Conservation (phyloP, 2,329 filamentous ascomycete genomes). For the Truncatella angustata region DNA sequence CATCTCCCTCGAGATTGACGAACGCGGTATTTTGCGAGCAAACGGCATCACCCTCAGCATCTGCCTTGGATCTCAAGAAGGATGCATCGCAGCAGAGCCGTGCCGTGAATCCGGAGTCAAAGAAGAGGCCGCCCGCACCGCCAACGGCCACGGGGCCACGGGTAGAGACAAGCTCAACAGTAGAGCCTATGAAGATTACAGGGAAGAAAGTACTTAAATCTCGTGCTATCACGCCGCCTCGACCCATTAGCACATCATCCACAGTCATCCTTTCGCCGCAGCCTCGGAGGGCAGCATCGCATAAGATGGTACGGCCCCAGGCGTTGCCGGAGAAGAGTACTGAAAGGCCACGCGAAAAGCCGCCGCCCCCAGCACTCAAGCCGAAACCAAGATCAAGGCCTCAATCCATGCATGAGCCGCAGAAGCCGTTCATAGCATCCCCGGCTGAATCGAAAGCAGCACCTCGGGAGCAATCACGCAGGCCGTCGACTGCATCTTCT, state of each 20-base stretch:
- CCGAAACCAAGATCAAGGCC: conserved; percentile 15
- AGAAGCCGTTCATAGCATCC: conserved; percentile 2
- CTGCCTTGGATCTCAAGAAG: neutral
- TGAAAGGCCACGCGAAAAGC: neutral
- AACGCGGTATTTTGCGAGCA: conserved; percentile 19
- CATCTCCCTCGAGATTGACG: conserved; percentile 22
- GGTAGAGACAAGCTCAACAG: conserved; percentile 9
- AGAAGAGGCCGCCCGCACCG: conserved; percentile 21
- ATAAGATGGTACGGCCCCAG: conserved; percentile 16
- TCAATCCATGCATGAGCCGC: conserved; percentile 10
- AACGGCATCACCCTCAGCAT: conserved; percentile 15
- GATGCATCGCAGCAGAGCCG: conserved; percentile 7
- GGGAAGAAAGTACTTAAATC: conserved; percentile 19
- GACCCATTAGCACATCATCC: conserved; percentile 15
- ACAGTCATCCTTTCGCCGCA: conserved; percentile 26
- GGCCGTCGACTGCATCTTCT: conserved; percentile 35
- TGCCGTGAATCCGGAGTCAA: conserved; percentile 8
- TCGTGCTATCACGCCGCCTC: conserved; percentile 21
- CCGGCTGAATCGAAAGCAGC: neutral
- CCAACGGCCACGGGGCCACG: conserved; percentile 20
- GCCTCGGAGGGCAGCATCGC: conserved; percentile 22
- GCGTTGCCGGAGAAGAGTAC: neutral
- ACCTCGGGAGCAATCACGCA: conserved; percentile 1
- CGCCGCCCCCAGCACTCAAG: conserved; percentile 13
- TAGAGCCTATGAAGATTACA: conserved; percentile 4